Evolutionary conservation across 148 eudicot species (phyloP).

Genomic region (Talinum fruticosum): DNA sequence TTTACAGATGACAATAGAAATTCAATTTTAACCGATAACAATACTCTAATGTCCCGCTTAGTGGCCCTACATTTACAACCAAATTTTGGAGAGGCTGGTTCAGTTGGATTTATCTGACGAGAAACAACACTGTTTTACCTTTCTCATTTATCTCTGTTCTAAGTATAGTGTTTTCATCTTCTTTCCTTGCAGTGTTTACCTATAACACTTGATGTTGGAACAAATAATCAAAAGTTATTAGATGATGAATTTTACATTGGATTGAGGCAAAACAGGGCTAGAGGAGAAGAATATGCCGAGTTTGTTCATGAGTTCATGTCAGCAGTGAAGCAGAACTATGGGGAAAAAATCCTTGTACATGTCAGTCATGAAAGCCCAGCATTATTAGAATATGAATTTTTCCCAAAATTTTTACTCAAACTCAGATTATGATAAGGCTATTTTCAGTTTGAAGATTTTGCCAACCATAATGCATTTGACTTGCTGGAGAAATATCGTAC

Average conservation of each 20-base stretch:
- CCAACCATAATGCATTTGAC: conserved; percentile 90
- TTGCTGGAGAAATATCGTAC: conserved; percentile 66
- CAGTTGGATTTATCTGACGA: neutral
- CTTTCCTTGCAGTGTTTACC: conserved; percentile 70
- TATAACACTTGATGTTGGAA: conserved; percentile 90
- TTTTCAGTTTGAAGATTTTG: conserved; percentile 89
- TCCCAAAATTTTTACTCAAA: neutral
- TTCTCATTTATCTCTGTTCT: neutral
- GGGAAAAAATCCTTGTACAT: conserved; percentile 83
- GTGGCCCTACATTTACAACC: too few relatives aligned
- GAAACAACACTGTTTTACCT: neutral
- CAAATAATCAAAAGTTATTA: conserved; percentile 72
- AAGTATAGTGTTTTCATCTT: neutral
- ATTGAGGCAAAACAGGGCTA: conserved; percentile 69
- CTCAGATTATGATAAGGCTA: conserved; percentile 1
- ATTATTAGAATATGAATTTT: neutral
- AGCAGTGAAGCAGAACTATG: conserved; percentile 88
- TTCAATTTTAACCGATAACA: neutral
- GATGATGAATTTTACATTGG: conserved; percentile 92
- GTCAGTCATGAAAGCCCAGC: conserved; percentile 26
- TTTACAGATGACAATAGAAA: neutral
- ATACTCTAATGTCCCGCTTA: neutral
- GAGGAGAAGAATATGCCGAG: conserved; percentile 78
- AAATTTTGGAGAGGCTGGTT: neutral
- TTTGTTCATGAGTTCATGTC: conserved; percentile 66